Evolutionary conservation across 1,139 yeast genomes (phyloP).

Genomic region (Hansenula lynferdii): DNA sequence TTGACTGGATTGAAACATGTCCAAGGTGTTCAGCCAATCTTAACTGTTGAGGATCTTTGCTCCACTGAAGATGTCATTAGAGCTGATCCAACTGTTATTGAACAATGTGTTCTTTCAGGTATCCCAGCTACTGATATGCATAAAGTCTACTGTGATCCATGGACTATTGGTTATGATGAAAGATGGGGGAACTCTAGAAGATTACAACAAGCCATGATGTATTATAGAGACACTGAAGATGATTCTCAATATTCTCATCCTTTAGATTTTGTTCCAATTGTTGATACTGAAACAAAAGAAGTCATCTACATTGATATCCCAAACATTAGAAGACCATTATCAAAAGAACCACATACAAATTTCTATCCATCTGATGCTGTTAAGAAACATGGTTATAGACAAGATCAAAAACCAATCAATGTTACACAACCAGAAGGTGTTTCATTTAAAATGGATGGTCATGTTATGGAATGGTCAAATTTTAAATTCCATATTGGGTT

Average conservation of each 20-base stretch:
- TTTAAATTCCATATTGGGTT: conserved; percentile 74
- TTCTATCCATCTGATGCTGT: conserved; percentile 62
- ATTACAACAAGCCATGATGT: conserved; percentile 77
- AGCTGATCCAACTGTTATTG: conserved; percentile 62
- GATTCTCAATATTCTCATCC: conserved; percentile 85
- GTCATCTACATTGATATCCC: conserved; percentile 75
- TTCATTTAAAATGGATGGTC: conserved; percentile 65
- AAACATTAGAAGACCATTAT: conserved; percentile 64
- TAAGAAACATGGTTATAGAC: conserved; percentile 59
- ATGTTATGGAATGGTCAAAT: conserved; percentile 72
- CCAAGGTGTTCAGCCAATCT: conserved; percentile 67
- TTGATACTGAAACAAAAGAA: conserved; percentile 64
- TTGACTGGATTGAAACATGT: conserved; percentile 44
- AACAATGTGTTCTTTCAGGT: conserved; percentile 69
- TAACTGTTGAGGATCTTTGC: conserved; percentile 65
- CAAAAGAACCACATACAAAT: conserved; percentile 61
- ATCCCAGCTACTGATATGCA: conserved; percentile 62
- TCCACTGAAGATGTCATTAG: conserved; percentile 62
- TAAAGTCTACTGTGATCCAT: conserved; percentile 75
- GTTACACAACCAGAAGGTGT: conserved; percentile 81
- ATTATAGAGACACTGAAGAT: conserved; percentile 72
- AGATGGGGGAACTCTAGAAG: conserved; percentile 76
- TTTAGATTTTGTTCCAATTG: conserved; percentile 77
- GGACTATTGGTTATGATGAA: conserved; percentile 84
- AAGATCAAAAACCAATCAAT: conserved; percentile 56